Conservation (phyloP, 176 grass and related monocot species). For the Dendrocalamus sinicus region DNA sequence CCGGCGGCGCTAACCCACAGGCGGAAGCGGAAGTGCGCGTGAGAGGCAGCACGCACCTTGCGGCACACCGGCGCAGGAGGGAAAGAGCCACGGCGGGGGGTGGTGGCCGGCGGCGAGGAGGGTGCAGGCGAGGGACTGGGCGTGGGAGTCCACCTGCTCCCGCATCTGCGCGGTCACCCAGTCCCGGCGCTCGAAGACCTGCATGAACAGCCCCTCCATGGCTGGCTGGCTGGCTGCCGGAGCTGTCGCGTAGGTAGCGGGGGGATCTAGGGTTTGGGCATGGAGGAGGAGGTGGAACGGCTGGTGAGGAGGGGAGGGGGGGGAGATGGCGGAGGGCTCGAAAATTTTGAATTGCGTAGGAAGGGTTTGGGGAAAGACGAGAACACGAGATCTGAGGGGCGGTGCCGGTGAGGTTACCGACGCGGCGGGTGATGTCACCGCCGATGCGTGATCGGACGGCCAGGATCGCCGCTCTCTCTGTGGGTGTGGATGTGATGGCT, state of each 20-base stretch:
- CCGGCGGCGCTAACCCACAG: neutral
- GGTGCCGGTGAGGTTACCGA: neutral
- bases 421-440: neutral
- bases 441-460: slow-evolving; percentile 9
- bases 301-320: neutral
- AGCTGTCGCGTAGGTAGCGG: neutral
- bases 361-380: neutral
- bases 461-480: neutral
- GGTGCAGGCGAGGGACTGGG: slow-evolving; percentile 61
- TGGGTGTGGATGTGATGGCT: neutral
- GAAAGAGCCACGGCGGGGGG: slow-evolving; percentile 69
- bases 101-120: slow-evolving; percentile 59
- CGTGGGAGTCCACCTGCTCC: slow-evolving; percentile 71
- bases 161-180: slow-evolving; percentile 55
- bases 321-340: slow-evolving; percentile 23
- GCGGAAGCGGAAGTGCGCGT: neutral
- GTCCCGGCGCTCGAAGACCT: slow-evolving; percentile 70
- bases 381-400: slow-evolving; percentile 6
- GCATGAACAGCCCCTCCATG: slow-evolving; percentile 91
- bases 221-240: slow-evolving; percentile 31
- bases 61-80: neutral
- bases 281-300: slow-evolving; percentile 36
- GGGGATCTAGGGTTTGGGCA: slow-evolving; percentile 50
- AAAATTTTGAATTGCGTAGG: slow-evolving; percentile 67
- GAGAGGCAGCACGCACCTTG: slow-evolving; percentile 7